phyloP scores from a whole-genome alignment of 208 protist species.

The Leishmania amazonensis region DNA sequence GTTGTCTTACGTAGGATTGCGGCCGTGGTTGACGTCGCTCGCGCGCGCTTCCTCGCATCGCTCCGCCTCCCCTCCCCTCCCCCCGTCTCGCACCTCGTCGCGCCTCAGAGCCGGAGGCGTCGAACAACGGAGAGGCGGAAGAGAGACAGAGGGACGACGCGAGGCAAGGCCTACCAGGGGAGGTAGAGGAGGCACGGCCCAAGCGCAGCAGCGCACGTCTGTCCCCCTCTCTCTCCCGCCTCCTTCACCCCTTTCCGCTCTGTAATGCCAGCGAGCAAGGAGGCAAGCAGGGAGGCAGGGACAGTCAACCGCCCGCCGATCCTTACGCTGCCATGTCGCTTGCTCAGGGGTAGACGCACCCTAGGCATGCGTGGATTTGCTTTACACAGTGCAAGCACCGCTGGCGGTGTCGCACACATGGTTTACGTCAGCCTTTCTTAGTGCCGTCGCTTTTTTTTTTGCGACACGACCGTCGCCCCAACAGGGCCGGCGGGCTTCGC shows the following conservation, averaged over 20 bases:
- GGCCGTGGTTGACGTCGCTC: background rate
- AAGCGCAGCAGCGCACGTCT: background rate
- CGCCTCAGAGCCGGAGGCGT: background rate
- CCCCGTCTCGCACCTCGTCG: too few relatives aligned
- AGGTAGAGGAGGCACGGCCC: too few relatives aligned
- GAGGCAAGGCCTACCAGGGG: background rate
- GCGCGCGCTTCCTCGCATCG: too few relatives aligned
- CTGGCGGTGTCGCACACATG: constrained; percentile 1
- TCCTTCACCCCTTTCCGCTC: background rate
- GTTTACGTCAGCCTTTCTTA: background rate
- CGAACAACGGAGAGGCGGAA: background rate
- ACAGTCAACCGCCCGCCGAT: background rate
- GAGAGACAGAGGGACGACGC: background rate
- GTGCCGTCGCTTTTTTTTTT: constrained; percentile 50
- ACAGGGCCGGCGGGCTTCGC: constrained; percentile 70
- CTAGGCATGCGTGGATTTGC: background rate
- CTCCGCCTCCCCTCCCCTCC: too few relatives aligned
- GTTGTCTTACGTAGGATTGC: background rate
- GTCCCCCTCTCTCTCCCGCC: background rate
- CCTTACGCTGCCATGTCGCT: background rate
- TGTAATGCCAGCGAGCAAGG: background rate
- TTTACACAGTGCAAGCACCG: background rate
- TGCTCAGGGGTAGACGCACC: background rate
- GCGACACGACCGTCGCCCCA: constrained; percentile 55
- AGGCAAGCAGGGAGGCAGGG: background rate